phyloP scores from a whole-genome alignment of 73 alveolate genomes.

The Uronychia setigera region DNA sequence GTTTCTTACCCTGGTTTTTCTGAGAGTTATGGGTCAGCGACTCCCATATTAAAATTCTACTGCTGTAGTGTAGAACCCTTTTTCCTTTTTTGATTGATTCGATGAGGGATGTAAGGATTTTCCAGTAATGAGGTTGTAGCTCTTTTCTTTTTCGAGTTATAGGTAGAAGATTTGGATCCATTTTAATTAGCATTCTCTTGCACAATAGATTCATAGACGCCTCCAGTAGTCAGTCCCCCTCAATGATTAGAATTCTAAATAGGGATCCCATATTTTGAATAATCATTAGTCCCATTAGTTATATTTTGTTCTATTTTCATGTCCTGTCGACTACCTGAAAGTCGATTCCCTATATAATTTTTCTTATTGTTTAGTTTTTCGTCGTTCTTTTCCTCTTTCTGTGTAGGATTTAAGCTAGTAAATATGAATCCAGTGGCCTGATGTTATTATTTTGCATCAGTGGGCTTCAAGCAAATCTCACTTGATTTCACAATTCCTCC shows the following conservation, averaged over 20 bases:
- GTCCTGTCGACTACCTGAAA: too few species aligned
- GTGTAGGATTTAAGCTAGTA: not conserved
- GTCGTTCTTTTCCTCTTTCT: not conserved
- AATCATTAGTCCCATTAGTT: not conserved
- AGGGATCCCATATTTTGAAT: too few species aligned
- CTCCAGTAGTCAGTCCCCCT: not conserved
- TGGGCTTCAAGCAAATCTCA: not conserved
- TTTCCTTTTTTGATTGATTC: not conserved
- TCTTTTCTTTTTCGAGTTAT: not conserved
- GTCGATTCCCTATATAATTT: too few species aligned
- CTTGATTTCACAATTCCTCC: too few species aligned
- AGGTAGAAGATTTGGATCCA: not conserved
- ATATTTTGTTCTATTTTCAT: not conserved
- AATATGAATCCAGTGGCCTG: not conserved
- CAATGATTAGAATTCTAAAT: not conserved
- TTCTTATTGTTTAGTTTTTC: not conserved
- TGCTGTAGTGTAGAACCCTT: not conserved
- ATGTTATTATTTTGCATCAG: not conserved
- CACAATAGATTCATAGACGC: too few species aligned
- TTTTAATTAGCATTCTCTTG: not conserved
- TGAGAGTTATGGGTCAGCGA: not conserved
- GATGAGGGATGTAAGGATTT: not conserved
- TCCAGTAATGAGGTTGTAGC: not conserved
- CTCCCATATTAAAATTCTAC: not conserved
- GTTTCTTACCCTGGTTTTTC: not conserved